Conservation (phyloP, 805 yeast species). For the Candida wancherniae region DNA sequence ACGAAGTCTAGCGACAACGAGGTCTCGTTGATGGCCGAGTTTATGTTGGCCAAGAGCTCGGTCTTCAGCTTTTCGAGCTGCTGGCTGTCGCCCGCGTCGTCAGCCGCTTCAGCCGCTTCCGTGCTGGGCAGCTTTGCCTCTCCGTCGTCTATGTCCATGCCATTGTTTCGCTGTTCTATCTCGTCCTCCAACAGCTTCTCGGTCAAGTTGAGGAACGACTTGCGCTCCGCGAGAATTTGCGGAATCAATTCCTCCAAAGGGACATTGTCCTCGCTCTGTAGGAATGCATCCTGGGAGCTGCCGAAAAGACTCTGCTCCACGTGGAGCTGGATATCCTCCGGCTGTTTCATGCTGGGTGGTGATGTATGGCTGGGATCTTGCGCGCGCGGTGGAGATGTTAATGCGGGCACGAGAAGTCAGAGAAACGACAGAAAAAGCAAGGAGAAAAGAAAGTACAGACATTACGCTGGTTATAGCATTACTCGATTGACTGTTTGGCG, state of each 20-base stretch:
- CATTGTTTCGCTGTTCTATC: slow-evolving; percentile 22
- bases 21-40: slow-evolving; percentile 79
- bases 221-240: slow-evolving; percentile 52
- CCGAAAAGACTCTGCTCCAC: slow-evolving; percentile 28
- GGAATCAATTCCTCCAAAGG: slow-evolving; percentile 55
- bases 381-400: no score
- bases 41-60: slow-evolving; percentile 50
- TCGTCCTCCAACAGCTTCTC: slow-evolving; percentile 51
- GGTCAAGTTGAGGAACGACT: slow-evolving; percentile 53
- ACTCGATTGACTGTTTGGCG: no score
- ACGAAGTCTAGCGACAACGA: slow-evolving; percentile 85
- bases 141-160: slow-evolving; percentile 4
- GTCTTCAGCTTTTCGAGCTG: slow-evolving; percentile 46
- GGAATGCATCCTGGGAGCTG: slow-evolving; percentile 33
- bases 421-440: no score
- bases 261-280: slow-evolving; percentile 40
- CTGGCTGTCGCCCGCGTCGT: slow-evolving; percentile 21
- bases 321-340: slow-evolving; percentile 15
- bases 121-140: slow-evolving; percentile 4
- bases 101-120: slow-evolving; percentile 11
- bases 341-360: slow-evolving; percentile 9
- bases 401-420: no score
- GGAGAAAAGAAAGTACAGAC: no score
- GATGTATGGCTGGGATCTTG: no score
- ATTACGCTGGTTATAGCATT: no score